These are phyloP conservation scores for Nicotiana paniculata DNA, from an alignment of 257 asterid genomes.

Conservation along the genomic window DNA sequence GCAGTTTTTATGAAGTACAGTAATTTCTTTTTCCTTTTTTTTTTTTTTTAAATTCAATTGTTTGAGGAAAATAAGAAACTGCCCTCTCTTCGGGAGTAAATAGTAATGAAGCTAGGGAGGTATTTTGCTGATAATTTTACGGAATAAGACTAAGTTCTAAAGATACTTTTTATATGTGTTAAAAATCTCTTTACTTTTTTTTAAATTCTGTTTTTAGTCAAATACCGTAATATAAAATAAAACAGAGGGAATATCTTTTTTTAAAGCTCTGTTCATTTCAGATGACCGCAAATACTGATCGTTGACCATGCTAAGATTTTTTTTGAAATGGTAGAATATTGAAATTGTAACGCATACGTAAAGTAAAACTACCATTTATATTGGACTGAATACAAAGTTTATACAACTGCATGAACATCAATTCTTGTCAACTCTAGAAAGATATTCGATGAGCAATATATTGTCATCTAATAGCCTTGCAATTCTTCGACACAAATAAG, in stretches of 20 bases:
- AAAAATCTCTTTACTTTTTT: too few species aligned
- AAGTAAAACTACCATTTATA: not conserved
- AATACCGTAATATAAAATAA: too few species aligned
- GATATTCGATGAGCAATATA: not conserved
- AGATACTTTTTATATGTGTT: too few species aligned
- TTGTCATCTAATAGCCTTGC: not conserved
- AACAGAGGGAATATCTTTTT: too few species aligned
- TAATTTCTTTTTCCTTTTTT: not conserved
- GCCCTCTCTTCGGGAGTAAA: too few species aligned
- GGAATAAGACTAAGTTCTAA: too few species aligned
- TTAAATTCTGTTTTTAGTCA: too few species aligned
- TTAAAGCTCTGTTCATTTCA: not conserved
- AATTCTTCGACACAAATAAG: not conserved
- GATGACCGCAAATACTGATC: not conserved
- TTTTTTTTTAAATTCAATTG: too few species aligned
- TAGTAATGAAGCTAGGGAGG: not conserved
- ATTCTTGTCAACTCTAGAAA: not conserved
- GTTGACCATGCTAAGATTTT: not conserved
- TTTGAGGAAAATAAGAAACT: too few species aligned
- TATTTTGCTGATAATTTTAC: not conserved
- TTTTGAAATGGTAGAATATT: too few species aligned
- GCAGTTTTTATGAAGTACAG: not conserved
- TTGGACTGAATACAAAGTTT: not conserved
- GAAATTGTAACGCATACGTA: not conserved
- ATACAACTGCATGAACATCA: not conserved